phyloP scores from a whole-genome alignment of 2,329 filamentous ascomycete genomes.

The Pestalotiopsis sp. region DNA sequence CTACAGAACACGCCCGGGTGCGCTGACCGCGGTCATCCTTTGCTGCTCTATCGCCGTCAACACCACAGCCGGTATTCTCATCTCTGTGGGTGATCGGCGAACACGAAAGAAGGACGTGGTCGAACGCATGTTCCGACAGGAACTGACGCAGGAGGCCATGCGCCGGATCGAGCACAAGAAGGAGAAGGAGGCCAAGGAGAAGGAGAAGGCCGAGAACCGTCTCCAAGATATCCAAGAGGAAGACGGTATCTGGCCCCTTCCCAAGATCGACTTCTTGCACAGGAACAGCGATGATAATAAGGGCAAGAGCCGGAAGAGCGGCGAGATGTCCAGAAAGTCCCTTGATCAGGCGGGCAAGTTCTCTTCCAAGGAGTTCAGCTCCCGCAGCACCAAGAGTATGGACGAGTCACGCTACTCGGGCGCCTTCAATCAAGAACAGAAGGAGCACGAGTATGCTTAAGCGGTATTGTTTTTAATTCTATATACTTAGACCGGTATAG shows the following conservation, averaged over 20 bases:
- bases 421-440: not conserved
- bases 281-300: constrained; percentile 12
- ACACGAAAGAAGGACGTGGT: constrained; percentile 87
- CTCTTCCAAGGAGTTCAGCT: not conserved
- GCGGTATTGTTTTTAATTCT: not conserved
- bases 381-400: not conserved
- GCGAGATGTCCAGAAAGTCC: constrained; percentile 11
- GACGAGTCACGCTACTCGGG: not conserved
- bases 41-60: constrained; percentile 79
- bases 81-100: constrained; percentile 73
- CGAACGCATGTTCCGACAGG: constrained; percentile 75
- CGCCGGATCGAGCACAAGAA: constrained; percentile 12
- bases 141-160: constrained; percentile 63
- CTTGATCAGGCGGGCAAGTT: constrained; percentile 13
- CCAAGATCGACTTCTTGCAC: constrained; percentile 11
- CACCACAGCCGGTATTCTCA: constrained; percentile 74
- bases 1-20: constrained; percentile 69
- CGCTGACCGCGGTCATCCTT: constrained; percentile 80
- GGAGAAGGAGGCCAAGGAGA: constrained; percentile 14
- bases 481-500: not conserved
- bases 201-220: constrained; percentile 6
- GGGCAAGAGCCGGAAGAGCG: constrained; percentile 1
- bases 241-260: constrained; percentile 5
- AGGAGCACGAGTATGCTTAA: not conserved
- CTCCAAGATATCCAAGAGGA: constrained; percentile 10